Base-by-base conservation (phyloP, 2,329 filamentous ascomycete genomes). In the Neofusicoccum laricinum region DNA sequence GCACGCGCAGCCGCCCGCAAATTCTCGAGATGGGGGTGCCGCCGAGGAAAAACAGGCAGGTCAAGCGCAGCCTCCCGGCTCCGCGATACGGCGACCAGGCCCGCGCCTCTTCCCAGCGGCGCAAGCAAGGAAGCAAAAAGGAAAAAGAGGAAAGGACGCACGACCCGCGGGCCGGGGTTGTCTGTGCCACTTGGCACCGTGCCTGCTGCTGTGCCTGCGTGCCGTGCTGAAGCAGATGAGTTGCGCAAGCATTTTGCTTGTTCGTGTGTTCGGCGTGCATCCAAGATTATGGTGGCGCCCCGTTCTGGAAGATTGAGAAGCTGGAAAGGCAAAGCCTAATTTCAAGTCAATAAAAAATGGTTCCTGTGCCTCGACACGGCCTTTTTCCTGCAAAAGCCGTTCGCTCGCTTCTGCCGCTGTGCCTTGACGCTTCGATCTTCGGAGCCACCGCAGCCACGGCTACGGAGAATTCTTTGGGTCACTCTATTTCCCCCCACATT, bases 391-490 rank as follows among this genome's bases (percentile, higher is more conserved):
- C 53, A 32, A 36, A 57, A 25, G n/a, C 36, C 38, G 36, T 45
- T 58, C 21, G 38, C 53, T 45, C 40, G 53, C 53, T 45, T 58
- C 53, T 21, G 17, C 50, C 21, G 5, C 36, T n/a, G 25, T 55
- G 36, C 41, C 51, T 55, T 55, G 25, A 34, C 36, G n/a, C 45
- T 25, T 50, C 48, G 48, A 50, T 50, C 48, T 11, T 50, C 48
- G 48, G 48, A 34, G 25, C 48, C 25, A 32, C 48, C 19, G 12
- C 19, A 41, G 38, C 25, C 40, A 48, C 21, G 32, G 41, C 55
- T 59, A 46, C 55, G 55, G 55, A 59, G 55, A 59, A 59, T 59
- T 59, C 25, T 59, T 59, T 59, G 55, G 55, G 25, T 19, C 55
- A 14, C 30, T 32, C 30, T 59, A 40, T 45, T 58, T 32, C 15